These are phyloP conservation scores for Pseudocercospora macadamiae DNA, from an alignment of 2,329 filamentous ascomycete genomes.

Conservation along the genomic window DNA sequence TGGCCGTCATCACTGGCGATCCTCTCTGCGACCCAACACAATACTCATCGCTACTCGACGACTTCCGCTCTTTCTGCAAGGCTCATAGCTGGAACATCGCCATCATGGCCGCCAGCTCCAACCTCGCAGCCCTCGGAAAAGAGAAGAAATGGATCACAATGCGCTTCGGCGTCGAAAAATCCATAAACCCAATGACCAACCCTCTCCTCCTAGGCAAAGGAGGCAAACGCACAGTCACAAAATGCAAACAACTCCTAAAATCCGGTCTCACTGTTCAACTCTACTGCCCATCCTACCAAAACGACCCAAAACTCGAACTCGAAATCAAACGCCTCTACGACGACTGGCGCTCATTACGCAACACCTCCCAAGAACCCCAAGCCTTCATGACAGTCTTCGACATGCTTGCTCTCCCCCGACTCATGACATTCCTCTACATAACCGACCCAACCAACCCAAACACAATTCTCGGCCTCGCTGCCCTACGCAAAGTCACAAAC, in stretches of 20 bases:
- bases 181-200: slow-evolving; percentile 5
- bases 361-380: neutral
- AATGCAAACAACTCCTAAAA: slow-evolving; percentile 11
- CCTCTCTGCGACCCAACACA: slow-evolving; percentile 4
- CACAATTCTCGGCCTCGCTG: slow-evolving; percentile 2
- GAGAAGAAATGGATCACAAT: slow-evolving; percentile 7
- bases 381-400: slow-evolving; percentile 13
- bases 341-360: neutral
- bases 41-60: neutral
- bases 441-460: neutral
- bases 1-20: slow-evolving; percentile 12
- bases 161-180: slow-evolving; percentile 9
- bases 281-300: slow-evolving; percentile 8
- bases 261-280: neutral
- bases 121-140: neutral
- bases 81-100: slow-evolving; percentile 1
- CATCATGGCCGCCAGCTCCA: slow-evolving; percentile 2
- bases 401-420: slow-evolving; percentile 9
- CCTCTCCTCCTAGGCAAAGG: slow-evolving; percentile 4
- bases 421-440: slow-evolving; percentile 8
- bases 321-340: slow-evolving; percentile 1
- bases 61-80: slow-evolving; percentile 5
- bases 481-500: slow-evolving; percentile 7
- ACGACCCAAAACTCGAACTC: neutral
- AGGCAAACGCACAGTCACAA: slow-evolving; percentile 10